Conservation (phyloP, 2,329 filamentous ascomycete genomes). For the Ophiostoma piceae region DNA sequence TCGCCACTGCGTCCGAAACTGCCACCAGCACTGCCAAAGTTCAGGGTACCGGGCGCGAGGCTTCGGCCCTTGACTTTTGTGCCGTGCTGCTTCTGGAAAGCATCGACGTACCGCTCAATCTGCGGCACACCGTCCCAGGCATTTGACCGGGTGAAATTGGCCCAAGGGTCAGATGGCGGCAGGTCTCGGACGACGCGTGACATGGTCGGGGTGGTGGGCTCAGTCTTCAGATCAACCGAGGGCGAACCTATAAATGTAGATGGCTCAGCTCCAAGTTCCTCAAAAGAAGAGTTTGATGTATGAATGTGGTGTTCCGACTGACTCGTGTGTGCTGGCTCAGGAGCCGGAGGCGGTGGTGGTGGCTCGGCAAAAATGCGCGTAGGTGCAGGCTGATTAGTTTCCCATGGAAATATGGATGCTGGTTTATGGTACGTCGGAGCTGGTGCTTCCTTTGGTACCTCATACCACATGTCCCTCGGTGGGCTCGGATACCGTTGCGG, state of each 20-base stretch:
- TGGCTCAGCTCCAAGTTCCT: conserved; percentile 33
- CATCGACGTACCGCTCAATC: conserved; percentile 81
- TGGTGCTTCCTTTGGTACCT: not conserved
- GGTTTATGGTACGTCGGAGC: conserved; percentile 47
- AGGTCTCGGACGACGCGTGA: conserved; percentile 40
- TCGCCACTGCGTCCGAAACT: not conserved
- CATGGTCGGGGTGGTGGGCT: conserved; percentile 45
- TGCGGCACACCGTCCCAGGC: conserved; percentile 90
- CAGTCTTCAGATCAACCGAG: conserved; percentile 37
- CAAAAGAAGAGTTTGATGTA: conserved; percentile 19
- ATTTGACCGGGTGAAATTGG: conserved; percentile 68
- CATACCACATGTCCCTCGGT: conserved; percentile 7
- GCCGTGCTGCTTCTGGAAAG: conserved; percentile 57
- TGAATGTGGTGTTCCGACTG: conserved; percentile 26
- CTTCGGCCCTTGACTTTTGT: conserved; percentile 35
- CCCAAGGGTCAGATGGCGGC: conserved; percentile 58
- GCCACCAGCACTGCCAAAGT: conserved; percentile 23
- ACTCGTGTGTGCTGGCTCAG: conserved; percentile 29
- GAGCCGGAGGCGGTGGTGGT: conserved; percentile 24
- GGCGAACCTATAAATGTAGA: conserved; percentile 36
- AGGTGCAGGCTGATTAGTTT: conserved; percentile 58
- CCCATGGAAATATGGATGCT: conserved; percentile 85
- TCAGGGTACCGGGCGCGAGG: conserved; percentile 19
- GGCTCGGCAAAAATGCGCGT: conserved; percentile 59
- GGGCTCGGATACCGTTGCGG: conserved; percentile 68